Conservation (phyloP, 805 yeast species). For the Ogataea methylovora region DNA sequence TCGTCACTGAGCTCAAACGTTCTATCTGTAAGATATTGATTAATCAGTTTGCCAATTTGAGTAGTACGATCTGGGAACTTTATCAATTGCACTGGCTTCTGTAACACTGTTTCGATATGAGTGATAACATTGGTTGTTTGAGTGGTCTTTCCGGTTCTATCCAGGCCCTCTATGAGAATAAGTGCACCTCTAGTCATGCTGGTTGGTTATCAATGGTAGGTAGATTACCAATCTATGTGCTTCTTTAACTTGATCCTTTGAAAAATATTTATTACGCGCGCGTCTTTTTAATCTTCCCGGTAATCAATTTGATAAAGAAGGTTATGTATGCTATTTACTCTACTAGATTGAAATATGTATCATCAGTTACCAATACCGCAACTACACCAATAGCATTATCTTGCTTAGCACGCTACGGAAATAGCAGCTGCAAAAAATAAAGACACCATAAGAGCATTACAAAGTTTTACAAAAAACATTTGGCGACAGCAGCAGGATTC, state of each 20-base stretch:
- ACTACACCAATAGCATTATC: no score
- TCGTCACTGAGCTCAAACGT: conserved; percentile 55
- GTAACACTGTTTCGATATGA: conserved; percentile 11
- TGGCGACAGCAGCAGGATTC: conserved; percentile 54
- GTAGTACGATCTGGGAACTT: conserved; percentile 91
- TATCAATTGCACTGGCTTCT: conserved; percentile 30
- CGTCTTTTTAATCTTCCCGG: no score
- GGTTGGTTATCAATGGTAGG: background rate
- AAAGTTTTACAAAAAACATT: no score
- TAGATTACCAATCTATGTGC: background rate
- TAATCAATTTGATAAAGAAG: no score
- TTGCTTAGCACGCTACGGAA: no score
- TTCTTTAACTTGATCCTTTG: no score
- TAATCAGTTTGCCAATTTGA: conserved; percentile 69
- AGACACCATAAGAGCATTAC: no score
- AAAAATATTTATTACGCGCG: no score
- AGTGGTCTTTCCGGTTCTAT: conserved; percentile 90
- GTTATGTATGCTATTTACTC: no score
- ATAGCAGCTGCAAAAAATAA: no score
- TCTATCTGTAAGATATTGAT: conserved; percentile 56
- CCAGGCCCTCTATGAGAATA: conserved; percentile 86
- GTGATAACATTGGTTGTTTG: conserved; percentile 46
- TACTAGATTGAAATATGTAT: no score
- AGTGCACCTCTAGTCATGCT: conserved; percentile 51
- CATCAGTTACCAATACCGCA: no score